Evolutionary conservation across 768 basidiomycete genomes (phyloP), one percentile per base, ranked within the genome.

Genomic region (Tylopilus intermedius): DNA sequence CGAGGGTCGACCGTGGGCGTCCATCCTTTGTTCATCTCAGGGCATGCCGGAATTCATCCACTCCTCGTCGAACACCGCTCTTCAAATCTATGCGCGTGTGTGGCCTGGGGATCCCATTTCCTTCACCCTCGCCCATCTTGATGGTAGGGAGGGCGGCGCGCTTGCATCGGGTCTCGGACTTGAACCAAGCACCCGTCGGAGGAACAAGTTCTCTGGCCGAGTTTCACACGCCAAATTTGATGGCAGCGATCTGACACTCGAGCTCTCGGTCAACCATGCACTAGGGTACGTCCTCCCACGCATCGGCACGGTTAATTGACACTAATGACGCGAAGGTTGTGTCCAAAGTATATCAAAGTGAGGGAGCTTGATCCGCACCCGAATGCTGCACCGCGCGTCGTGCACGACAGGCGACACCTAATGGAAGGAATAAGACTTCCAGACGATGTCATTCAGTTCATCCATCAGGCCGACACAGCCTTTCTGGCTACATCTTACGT

Each of bases 171-270:
- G 83, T 0, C 76, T 84, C 35, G 84, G 82, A 4, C 75, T 84
- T 14, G 80, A 85, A 54, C 73, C 81, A 38, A 65, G 73, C 14
- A 81, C 81, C 2, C 67, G 84, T 30, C 63, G 81, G 57, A 73
- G 84, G 59, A 84, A 84, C 59, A 85, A 84, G 64, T 79, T 85
- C 53, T 79, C 81, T 0, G 83, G 84, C 4, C 58, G 61, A 14
- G 66, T 81, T 13, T 61, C 65, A 2, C 71, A 66, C 18, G 57
- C 74, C 10, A 60, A 66, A 26, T 57, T 65, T 46, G 47, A 62
- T 5, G 73, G 65, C 1, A 56, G 56, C 18, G 49, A 64, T 3
- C 51, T 76, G 27, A 50, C 65, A 5, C 61, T 84, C 14, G 70
- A 76, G 24, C 37, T 82, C 10, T 51, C 58, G 0, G 79, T 84